A percentile compares a stretch with the other conserved stretches of the same genome.
phyloP scores from a whole-genome alignment of 768 basidiomycete genomes.

The Leccinum truebloodii region DNA sequence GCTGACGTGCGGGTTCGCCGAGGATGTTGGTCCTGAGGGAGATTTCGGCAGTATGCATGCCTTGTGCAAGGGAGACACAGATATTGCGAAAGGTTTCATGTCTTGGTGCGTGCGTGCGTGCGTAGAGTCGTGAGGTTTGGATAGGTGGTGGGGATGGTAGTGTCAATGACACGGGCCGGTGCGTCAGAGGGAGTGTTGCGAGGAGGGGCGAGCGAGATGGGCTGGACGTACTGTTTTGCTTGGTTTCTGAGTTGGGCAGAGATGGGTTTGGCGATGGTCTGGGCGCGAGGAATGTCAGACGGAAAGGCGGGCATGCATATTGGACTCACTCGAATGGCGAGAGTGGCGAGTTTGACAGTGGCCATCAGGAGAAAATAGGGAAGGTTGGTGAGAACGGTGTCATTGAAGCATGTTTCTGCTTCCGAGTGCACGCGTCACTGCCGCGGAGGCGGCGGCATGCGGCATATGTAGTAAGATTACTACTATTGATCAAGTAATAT shows the following conservation, averaged over 20 bases:
- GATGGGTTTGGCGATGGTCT: conserved; percentile 89
- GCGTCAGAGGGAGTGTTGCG: background rate
- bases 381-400: background rate
- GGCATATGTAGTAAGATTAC: too few relatives aligned
- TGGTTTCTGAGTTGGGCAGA: conserved; percentile 66
- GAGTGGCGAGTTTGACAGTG: conserved; percentile 69
- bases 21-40: conserved; percentile 73
- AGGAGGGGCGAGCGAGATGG: background rate
- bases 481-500: too few relatives aligned
- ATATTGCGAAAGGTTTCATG: conserved; percentile 71
- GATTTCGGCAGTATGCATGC: conserved; percentile 73
- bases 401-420: conserved; percentile 1
- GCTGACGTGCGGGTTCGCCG: conserved; percentile 66
- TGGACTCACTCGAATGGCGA: conserved; percentile 65
- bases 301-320: background rate
- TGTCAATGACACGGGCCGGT: background rate
- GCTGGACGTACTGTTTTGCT: conserved; percentile 60
- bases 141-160: background rate
- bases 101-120: conserved; percentile 34
- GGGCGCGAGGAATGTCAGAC: background rate
- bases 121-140: background rate
- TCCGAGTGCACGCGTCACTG: background rate
- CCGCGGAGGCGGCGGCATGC: background rate
- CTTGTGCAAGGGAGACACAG: conserved; percentile 75
- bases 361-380: conserved; percentile 50